Conservation (phyloP, 495 filamentous ascomycete species). For the Niebla homalea region DNA sequence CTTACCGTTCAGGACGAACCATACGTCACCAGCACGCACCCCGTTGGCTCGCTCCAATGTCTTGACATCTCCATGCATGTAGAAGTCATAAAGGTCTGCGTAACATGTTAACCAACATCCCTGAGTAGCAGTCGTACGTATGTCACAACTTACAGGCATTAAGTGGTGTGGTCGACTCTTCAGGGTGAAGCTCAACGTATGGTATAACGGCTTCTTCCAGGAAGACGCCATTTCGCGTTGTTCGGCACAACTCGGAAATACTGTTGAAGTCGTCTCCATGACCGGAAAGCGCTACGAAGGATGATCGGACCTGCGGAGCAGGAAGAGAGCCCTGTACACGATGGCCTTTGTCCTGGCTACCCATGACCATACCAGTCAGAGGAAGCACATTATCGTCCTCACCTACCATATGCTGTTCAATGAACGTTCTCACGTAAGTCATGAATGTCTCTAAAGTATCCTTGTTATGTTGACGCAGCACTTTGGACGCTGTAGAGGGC, state of each 20-base stretch:
- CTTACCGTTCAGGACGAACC: constrained; percentile 43
- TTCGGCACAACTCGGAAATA: constrained; percentile 49
- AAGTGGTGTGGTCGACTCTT: constrained; percentile 34
- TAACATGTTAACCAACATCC: neutral
- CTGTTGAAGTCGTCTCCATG: constrained; percentile 45
- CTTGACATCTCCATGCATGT: constrained; percentile 48
- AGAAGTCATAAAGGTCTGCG: constrained; percentile 58
- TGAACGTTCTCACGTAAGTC: constrained; percentile 54
- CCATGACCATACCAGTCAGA: constrained; percentile 37
- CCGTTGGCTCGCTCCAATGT: constrained; percentile 44
- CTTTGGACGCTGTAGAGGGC: constrained; percentile 38
- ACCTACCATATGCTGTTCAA: constrained; percentile 43
- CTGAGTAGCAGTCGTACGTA: neutral
- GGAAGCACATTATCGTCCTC: constrained; percentile 40
- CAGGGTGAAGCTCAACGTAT: constrained; percentile 42
- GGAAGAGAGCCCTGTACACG: constrained; percentile 1
- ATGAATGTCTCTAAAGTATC: constrained; percentile 49
- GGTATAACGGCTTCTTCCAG: constrained; percentile 60
- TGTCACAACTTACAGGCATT: constrained; percentile 38
- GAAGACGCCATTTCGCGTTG: constrained; percentile 51
- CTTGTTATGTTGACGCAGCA: constrained; percentile 47
- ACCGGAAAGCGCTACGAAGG: constrained; percentile 61
- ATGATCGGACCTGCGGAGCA: constrained; percentile 36
- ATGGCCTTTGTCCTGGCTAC: constrained; percentile 15
- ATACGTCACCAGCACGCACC: constrained; percentile 49